Conservation (phyloP, 2,329 filamentous ascomycete genomes). For the Paraconiothyrium brasiliense region DNA sequence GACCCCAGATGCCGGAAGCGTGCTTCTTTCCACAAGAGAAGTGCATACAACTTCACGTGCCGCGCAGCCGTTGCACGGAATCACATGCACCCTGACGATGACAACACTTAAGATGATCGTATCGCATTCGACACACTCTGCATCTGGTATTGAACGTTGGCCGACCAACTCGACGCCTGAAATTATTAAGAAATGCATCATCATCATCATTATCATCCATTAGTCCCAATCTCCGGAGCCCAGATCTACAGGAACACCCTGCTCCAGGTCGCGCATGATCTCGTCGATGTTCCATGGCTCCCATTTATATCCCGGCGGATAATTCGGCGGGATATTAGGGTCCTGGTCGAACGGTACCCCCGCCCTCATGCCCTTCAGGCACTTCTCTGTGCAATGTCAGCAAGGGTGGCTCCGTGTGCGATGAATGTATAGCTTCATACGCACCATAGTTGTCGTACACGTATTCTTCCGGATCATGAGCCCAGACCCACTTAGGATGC, state of each 20-base stretch:
- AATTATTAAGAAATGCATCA: neutral
- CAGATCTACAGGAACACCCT: constrained; percentile 7
- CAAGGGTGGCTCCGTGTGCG: neutral
- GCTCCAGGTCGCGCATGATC: constrained; percentile 10
- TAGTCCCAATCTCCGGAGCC: constrained; percentile 13
- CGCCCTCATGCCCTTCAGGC: constrained; percentile 9
- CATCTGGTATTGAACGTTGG: neutral
- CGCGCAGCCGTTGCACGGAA: neutral
- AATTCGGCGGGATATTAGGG: constrained; percentile 11
- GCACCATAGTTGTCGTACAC: constrained; percentile 19
- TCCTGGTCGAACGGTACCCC: constrained; percentile 10
- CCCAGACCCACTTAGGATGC: constrained; percentile 18
- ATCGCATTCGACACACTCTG: neutral
- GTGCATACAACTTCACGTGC: neutral
- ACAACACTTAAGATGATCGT: neutral
- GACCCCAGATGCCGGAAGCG: neutral
- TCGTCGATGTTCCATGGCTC: constrained; percentile 12
- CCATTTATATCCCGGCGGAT: constrained; percentile 13
- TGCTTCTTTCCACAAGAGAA: neutral
- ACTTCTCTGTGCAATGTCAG: constrained; percentile 4
- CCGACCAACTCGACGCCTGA: neutral
- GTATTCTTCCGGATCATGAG: constrained; percentile 21
- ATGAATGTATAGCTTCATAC: neutral
- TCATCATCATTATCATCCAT: too few relatives aligned
- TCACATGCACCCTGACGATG: neutral